These are phyloP conservation scores for Strigomonas culicis DNA, from an alignment of 208 protist species.

Conservation along the genomic window DNA sequence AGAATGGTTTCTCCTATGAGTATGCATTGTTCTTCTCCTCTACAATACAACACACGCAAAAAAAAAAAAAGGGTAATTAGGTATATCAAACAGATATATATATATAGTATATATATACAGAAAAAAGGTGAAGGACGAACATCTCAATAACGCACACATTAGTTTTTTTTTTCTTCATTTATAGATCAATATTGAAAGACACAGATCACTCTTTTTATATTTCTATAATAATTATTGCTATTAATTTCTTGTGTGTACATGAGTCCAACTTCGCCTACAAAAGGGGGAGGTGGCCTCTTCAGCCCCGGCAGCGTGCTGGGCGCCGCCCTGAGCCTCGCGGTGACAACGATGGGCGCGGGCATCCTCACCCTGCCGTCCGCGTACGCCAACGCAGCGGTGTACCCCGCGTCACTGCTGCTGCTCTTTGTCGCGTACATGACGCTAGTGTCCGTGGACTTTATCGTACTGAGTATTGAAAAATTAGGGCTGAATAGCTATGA, in stretches of 20 bases:
- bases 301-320: conserved; percentile 39
- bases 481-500: conserved; percentile 73
- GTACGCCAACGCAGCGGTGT: conserved; percentile 54
- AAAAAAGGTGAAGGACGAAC: neutral
- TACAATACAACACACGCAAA: neutral
- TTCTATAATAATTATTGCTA: neutral
- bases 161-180: neutral
- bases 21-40: conserved; percentile 5
- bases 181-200: neutral
- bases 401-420: conserved; percentile 37
- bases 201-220: neutral
- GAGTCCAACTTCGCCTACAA: too few species aligned
- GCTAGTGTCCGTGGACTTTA: conserved; percentile 64
- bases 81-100: too few species aligned
- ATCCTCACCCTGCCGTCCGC: conserved; percentile 75
- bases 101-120: too few species aligned
- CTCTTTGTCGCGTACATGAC: conserved; percentile 51
- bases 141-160: neutral
- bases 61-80: neutral
- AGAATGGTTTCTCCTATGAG: neutral
- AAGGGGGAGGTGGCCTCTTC: too few species aligned
- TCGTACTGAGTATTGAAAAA: conserved; percentile 53
- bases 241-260: too few species aligned
- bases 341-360: conserved; percentile 73
- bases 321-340: conserved; percentile 56